A percentile compares a stretch with the other conserved stretches of the same genome.
Conservation (phyloP, 1,284 basidiomycete genomes). For the Cutaneotrichosporon dermatis region DNA sequence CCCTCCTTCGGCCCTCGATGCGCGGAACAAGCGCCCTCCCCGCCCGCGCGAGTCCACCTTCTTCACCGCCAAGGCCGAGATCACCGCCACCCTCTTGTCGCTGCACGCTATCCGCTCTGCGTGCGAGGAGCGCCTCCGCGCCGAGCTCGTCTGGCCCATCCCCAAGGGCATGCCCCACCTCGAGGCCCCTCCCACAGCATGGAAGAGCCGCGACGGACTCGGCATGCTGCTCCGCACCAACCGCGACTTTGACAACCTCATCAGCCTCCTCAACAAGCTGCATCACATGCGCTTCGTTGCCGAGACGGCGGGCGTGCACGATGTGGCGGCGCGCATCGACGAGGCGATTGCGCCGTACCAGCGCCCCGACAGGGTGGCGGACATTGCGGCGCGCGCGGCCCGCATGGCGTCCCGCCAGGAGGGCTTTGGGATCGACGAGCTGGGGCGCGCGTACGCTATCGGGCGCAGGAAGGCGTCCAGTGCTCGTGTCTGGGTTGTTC, state of each 20-base stretch:
- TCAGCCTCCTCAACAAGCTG: constrained; percentile 65
- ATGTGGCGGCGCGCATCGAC: constrained; percentile 58
- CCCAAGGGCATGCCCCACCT: constrained; percentile 64
- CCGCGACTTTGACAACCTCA: constrained; percentile 66
- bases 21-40: constrained; percentile 15
- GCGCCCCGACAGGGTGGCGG: constrained; percentile 33
- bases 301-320: constrained; percentile 58
- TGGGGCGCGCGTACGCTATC: constrained; percentile 73
- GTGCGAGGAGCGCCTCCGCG: constrained; percentile 60
- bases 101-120: constrained; percentile 64
- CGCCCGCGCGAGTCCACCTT: constrained; percentile 63
- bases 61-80: constrained; percentile 77
- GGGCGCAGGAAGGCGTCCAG: constrained; percentile 81
- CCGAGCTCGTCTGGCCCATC: constrained; percentile 68
- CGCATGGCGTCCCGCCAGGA: constrained; percentile 3
- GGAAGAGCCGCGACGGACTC: constrained; percentile 64
- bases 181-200: constrained; percentile 57
- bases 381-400: not conserved
- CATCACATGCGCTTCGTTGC: constrained; percentile 69
- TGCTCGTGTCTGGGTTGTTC: constrained; percentile 90
- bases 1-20: not conserved
- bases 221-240: constrained; percentile 65
- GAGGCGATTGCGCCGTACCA: constrained; percentile 63
- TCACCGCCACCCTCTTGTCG: constrained; percentile 66
- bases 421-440: constrained; percentile 60